Evolutionary conservation across 228 moss, liverwort and hornwort genomes (phyloP).

Genomic region (Sphagnum magellanicum): DNA sequence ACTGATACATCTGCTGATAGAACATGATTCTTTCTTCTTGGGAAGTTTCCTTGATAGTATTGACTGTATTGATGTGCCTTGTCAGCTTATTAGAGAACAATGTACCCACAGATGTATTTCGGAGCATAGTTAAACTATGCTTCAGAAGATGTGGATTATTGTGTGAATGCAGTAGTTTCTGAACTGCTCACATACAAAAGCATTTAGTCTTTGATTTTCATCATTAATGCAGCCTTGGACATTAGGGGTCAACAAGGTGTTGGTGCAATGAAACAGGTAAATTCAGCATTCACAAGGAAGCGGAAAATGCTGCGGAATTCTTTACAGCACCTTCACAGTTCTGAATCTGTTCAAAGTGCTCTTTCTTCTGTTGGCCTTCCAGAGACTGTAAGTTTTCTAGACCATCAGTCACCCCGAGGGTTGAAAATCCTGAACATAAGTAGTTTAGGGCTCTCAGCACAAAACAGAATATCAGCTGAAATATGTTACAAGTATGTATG

Average conservation of each 20-base stretch:
- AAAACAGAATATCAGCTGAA: background rate
- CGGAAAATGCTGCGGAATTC: constrained; percentile 94
- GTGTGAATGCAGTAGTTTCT: background rate
- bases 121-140: background rate
- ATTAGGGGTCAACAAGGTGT: background rate
- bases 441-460: too few relatives aligned
- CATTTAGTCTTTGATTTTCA: background rate
- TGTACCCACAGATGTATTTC: background rate
- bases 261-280: constrained; percentile 29
- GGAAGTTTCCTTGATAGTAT: background rate
- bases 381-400: constrained; percentile 47
- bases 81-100: background rate
- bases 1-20: too few relatives aligned
- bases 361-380: constrained; percentile 60
- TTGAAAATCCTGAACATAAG: background rate
- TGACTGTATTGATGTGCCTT: background rate
- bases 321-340: constrained; percentile 71
- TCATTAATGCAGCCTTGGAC: background rate
- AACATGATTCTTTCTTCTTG: background rate
- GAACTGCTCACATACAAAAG: background rate
- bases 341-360: constrained; percentile 55
- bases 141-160: background rate
- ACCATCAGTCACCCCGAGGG: background rate
- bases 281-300: constrained; percentile 87
- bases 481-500: background rate